Evolutionary conservation across 2,329 filamentous ascomycete genomes (phyloP).

Genomic region (Beauveria caledonica): DNA sequence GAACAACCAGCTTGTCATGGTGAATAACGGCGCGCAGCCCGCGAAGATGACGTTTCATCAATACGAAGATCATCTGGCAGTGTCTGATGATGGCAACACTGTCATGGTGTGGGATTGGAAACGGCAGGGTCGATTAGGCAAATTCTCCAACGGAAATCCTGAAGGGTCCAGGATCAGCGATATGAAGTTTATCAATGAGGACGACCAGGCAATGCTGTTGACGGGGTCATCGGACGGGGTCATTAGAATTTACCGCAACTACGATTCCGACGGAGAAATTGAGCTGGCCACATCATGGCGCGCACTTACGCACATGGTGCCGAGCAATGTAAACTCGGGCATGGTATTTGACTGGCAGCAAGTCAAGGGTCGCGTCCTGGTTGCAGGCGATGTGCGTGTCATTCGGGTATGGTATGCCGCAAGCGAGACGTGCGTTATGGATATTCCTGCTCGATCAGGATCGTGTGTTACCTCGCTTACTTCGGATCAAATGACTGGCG

Average conservation of each 20-base stretch:
- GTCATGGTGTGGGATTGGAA: conserved; percentile 94
- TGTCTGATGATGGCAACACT: conserved; percentile 87
- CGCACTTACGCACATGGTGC: conserved; percentile 85
- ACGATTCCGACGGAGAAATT: conserved; percentile 67
- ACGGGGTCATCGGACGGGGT: conserved; percentile 94
- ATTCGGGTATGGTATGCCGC: conserved; percentile 96
- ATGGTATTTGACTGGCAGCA: conserved; percentile 99
- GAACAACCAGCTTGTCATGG: conserved; percentile 73
- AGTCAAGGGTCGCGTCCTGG: conserved; percentile 88
- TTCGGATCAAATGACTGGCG: conserved; percentile 94
- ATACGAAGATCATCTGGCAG: conserved; percentile 91
- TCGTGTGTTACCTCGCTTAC: conserved; percentile 94
- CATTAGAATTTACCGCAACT: conserved; percentile 86
- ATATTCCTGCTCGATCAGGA: conserved; percentile 89
- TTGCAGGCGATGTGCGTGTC: conserved; percentile 90
- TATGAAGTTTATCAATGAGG: conserved; percentile 95
- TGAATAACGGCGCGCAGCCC: conserved; percentile 85
- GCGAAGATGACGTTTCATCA: conserved; percentile 95
- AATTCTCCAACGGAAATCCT: conserved; percentile 93
- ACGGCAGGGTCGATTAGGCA: conserved; percentile 61
- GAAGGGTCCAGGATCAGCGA: conserved; percentile 87
- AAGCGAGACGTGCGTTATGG: conserved; percentile 83
- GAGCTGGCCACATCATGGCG: conserved; percentile 88
- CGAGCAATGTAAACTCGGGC: conserved; percentile 87
- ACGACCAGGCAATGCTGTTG: conserved; percentile 90